These are phyloP conservation scores for Aspergillus coremiiformis DNA, from an alignment of 495 filamentous ascomycete species.

Conservation along the genomic window DNA sequence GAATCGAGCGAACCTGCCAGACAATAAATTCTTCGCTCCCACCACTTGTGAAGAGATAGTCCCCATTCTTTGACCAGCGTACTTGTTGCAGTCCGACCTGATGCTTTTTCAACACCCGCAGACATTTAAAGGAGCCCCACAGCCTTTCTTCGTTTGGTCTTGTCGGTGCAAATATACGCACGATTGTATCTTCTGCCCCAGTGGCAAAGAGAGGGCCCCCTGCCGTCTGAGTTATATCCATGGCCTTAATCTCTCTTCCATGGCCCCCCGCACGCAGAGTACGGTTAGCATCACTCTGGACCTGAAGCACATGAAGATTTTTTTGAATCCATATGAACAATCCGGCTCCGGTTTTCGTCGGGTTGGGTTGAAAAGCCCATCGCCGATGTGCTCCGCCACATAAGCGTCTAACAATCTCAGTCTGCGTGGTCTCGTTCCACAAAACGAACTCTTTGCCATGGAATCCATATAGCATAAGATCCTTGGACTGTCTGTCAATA, in stretches of 20 bases:
- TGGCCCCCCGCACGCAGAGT: constrained; percentile 64
- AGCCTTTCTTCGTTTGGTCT: constrained; percentile 13
- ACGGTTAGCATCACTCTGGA: constrained; percentile 39
- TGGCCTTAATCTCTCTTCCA: constrained; percentile 79
- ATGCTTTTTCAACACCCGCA: constrained; percentile 64
- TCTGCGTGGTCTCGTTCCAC: constrained; percentile 62
- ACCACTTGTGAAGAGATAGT: constrained; percentile 73
- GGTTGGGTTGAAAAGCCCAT: constrained; percentile 48
- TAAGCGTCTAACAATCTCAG: constrained; percentile 59
- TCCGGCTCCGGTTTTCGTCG: constrained; percentile 18
- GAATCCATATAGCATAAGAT: constrained; percentile 75
- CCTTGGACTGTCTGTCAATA: constrained; percentile 35
- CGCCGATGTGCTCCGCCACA: constrained; percentile 78
- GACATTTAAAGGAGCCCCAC: constrained; percentile 40
- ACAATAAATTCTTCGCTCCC: constrained; percentile 84
- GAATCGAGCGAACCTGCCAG: constrained; percentile 59
- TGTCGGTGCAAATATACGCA: constrained; percentile 49
- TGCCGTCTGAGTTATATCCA: constrained; percentile 42
- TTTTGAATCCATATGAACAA: constrained; percentile 49
- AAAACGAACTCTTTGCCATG: constrained; percentile 67
- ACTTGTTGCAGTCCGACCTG: constrained; percentile 77
- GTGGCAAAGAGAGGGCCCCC: constrained; percentile 53
- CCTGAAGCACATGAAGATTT: constrained; percentile 38
- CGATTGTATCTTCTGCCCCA: constrained; percentile 80
- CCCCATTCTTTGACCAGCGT: constrained; percentile 56